Evolutionary conservation across 1,284 basidiomycete genomes (phyloP).

Genomic region (Microbotryomycetes sp.): DNA sequence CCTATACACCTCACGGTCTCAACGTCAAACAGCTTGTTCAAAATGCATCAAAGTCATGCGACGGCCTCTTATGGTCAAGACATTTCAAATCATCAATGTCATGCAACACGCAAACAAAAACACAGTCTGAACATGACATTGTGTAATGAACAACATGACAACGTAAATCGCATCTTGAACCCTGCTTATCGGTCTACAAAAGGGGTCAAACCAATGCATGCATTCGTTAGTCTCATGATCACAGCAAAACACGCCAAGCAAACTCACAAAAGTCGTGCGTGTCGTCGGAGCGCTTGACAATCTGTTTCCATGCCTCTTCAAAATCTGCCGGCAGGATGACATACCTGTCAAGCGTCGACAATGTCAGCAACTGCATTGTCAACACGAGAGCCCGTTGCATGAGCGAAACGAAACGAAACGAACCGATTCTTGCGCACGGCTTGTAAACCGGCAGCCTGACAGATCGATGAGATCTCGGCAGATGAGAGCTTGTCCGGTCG

Average conservation of each 20-base stretch:
- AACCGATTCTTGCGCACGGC: constrained; percentile 50
- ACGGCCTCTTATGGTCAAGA: no score
- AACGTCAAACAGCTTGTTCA: no score
- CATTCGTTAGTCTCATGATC: background rate
- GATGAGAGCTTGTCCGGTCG: constrained; percentile 92
- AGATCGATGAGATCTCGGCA: constrained; percentile 92
- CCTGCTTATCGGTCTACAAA: constrained; percentile 6
- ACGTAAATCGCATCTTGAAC: no score
- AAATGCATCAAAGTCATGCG: no score
- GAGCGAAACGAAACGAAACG: background rate
- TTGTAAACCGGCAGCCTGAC: constrained; percentile 95
- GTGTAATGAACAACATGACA: no score
- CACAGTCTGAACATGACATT: no score
- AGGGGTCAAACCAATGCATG: background rate
- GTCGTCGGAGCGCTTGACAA: constrained; percentile 83
- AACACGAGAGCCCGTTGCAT: background rate
- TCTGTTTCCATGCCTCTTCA: constrained; percentile 96
- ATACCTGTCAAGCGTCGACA: constrained; percentile 53
- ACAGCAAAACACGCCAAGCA: background rate
- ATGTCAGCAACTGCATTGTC: background rate
- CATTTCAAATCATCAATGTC: no score
- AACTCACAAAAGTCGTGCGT: constrained; percentile 89
- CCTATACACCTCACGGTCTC: no score
- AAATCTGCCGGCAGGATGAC: constrained; percentile 95
- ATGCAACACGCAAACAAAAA: no score